Evolutionary conservation across 2,329 filamentous ascomycete genomes (phyloP).

Genomic region (Rhynchosporium secalis): DNA sequence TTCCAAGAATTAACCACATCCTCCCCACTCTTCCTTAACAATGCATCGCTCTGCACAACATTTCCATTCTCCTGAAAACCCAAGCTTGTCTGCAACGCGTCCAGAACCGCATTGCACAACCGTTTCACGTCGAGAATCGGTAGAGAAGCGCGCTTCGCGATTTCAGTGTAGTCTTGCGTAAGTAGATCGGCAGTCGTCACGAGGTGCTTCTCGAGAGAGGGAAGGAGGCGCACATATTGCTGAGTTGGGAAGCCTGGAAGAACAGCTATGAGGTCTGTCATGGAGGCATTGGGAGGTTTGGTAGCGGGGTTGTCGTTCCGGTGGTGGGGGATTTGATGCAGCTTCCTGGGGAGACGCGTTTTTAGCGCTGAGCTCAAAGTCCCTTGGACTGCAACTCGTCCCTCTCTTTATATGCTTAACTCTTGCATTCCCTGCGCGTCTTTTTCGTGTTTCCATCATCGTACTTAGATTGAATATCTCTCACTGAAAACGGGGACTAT

Average conservation of each 20-base stretch:
- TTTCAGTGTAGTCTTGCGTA: slow-evolving; percentile 76
- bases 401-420: too few species aligned
- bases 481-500: too few species aligned
- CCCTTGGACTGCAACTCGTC: too few species aligned
- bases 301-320: background rate
- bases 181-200: slow-evolving; percentile 83
- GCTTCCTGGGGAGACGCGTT: slow-evolving; percentile 1
- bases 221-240: slow-evolving; percentile 72
- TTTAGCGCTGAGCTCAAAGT: slow-evolving; percentile 4
- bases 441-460: too few species aligned
- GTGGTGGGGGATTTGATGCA: slow-evolving; percentile 12
- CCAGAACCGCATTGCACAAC: slow-evolving; percentile 66
- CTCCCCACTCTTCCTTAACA: slow-evolving; percentile 40
- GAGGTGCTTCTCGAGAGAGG: slow-evolving; percentile 73
- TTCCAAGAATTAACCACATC: slow-evolving; percentile 48
- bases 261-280: slow-evolving; percentile 84
- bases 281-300: slow-evolving; percentile 45
- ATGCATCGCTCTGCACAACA: slow-evolving; percentile 17
- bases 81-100: slow-evolving; percentile 63
- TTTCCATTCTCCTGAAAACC: slow-evolving; percentile 26
- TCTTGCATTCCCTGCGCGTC: too few species aligned
- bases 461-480: too few species aligned
- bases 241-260: slow-evolving; percentile 76
- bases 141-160: slow-evolving; percentile 82
- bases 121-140: slow-evolving; percentile 78